phyloP scores from a whole-genome alignment of 306 rosid genomes.

The Sechiopsis laciniata region DNA sequence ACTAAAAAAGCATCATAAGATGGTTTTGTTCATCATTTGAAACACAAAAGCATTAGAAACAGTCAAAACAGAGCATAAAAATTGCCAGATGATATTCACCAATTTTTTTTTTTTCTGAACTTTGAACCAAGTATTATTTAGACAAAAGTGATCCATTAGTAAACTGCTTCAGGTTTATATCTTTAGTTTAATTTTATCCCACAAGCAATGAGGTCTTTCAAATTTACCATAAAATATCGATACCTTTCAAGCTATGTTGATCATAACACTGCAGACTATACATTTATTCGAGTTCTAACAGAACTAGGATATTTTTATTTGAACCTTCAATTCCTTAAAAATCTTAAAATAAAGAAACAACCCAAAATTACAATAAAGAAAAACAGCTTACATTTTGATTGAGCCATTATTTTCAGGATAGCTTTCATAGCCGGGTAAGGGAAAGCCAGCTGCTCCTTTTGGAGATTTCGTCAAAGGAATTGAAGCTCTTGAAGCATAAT shows the following conservation, averaged over 20 bases:
- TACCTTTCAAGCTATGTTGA: not conserved
- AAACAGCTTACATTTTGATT: constrained; percentile 69
- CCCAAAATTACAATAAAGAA: constrained; percentile 19
- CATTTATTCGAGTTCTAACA: not conserved
- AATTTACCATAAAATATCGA: not conserved
- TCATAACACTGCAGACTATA: not conserved
- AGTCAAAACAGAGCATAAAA: constrained; percentile 4
- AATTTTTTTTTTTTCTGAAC: not conserved
- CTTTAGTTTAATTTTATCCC: not conserved
- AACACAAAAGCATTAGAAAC: not conserved
- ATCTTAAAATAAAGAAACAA: not conserved
- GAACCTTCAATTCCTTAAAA: not conserved
- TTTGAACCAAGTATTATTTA: not conserved
- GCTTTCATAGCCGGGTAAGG: constrained; percentile 96
- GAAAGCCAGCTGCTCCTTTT: constrained; percentile 61
- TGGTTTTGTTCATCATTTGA: not conserved
- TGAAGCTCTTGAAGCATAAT: constrained; percentile 69
- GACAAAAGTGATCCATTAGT: not conserved
- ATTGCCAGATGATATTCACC: not conserved
- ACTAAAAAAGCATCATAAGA: not conserved
- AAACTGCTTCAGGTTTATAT: not conserved
- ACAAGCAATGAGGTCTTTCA: not conserved
- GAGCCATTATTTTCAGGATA: constrained; percentile 86
- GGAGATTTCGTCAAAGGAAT: constrained; percentile 73
- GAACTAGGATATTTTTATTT: not conserved